Evolutionary conservation across 148 eudicot genomes (phyloP).

Genomic region (Rhododendron ovatum): DNA sequence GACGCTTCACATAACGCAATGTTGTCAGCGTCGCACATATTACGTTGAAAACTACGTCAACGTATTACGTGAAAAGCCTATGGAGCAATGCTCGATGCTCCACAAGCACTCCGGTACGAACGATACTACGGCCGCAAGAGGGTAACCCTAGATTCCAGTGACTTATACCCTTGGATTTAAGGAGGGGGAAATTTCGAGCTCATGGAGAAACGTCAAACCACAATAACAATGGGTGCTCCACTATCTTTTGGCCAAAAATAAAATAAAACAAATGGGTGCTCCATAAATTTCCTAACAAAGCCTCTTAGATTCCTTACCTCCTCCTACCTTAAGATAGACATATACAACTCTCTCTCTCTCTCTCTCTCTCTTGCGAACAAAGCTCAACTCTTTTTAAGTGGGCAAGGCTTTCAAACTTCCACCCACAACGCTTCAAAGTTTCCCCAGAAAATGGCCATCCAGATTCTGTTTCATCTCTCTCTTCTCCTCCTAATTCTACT

Average conservation of each 20-base stretch:
- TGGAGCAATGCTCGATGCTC: no score
- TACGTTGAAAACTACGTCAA: not conserved
- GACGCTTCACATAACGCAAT: not conserved
- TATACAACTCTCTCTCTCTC: not conserved
- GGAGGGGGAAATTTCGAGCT: no score
- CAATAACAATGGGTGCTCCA: no score
- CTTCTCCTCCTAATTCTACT: conserved; percentile 18
- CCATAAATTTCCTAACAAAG: conserved; percentile 1
- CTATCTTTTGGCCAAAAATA: no score
- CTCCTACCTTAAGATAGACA: not conserved
- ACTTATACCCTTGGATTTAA: no score
- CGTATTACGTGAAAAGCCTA: no score
- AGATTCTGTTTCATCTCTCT: conserved; percentile 19
- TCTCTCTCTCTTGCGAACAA: not conserved
- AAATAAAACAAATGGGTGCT: not conserved
- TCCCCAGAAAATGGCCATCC: conserved; percentile 23
- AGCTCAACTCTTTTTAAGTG: not conserved
- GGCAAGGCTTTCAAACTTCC: not conserved
- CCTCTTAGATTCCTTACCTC: not conserved
- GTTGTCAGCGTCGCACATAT: not conserved
- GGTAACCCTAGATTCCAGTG: no score
- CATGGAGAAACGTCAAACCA: no score
- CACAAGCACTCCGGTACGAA: no score
- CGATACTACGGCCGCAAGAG: no score
- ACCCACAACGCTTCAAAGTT: not conserved